These are phyloP conservation scores for Solanum hybrid DNA, from an alignment of 305 asterid genomes.

Conservation along the genomic window DNA sequence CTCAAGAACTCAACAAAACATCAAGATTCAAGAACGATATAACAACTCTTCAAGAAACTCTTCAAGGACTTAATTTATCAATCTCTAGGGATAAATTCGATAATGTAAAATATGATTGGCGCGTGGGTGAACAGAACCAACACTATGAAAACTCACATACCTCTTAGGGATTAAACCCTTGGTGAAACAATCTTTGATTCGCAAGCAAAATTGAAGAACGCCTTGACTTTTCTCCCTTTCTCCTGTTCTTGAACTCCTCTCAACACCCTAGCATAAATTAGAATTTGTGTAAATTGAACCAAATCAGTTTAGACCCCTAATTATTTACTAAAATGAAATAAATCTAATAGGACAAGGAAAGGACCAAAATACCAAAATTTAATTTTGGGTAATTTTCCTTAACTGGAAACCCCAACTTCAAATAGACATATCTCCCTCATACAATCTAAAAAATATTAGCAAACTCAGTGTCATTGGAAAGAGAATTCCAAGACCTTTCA, in stretches of 20 bases:
- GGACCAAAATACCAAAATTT: too few species aligned
- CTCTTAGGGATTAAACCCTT: background rate
- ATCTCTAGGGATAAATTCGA: too few species aligned
- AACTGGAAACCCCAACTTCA: background rate
- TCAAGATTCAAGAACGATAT: too few species aligned
- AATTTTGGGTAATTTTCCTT: background rate
- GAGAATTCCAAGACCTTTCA: too few species aligned
- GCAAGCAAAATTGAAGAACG: background rate
- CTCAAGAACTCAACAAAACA: too few species aligned
- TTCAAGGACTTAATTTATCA: too few species aligned
- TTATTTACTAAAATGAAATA: background rate
- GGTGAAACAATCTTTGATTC: background rate
- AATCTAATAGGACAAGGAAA: background rate
- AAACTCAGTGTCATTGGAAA: background rate
- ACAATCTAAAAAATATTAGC: background rate
- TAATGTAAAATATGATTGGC: background rate
- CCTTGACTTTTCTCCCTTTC: background rate
- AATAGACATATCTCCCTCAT: background rate
- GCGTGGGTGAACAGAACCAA: background rate
- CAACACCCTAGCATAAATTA: background rate
- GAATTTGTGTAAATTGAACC: too few species aligned
- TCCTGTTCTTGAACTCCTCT: background rate
- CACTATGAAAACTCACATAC: background rate
- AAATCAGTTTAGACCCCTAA: background rate
- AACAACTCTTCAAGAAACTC: too few species aligned